phyloP scores from a whole-genome alignment of 805 yeast genomes.

The Debaryomyces tyrocola region DNA sequence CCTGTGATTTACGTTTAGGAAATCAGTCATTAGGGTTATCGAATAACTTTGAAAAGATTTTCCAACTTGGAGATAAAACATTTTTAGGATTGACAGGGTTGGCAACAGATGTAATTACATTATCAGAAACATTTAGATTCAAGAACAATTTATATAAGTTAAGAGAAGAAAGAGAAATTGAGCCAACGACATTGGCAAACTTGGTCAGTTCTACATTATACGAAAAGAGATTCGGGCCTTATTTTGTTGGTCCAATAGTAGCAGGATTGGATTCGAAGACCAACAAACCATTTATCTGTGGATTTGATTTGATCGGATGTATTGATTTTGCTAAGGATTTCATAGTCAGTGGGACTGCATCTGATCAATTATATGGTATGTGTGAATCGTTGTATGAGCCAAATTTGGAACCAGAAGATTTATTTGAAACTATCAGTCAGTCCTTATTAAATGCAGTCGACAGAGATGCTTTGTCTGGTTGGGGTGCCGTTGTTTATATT shows the following conservation, averaged over 20 bases:
- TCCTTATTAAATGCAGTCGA: slow-evolving; percentile 92
- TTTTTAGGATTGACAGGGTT: slow-evolving; percentile 92
- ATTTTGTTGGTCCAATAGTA: slow-evolving; percentile 93
- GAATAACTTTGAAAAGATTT: slow-evolving; percentile 90
- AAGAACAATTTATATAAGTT: slow-evolving; percentile 87
- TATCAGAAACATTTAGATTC: slow-evolving; percentile 76
- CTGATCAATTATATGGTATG: slow-evolving; percentile 98
- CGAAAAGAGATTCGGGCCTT: slow-evolving; percentile 92
- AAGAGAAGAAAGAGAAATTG: slow-evolving; percentile 87
- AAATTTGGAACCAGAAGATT: slow-evolving; percentile 86
- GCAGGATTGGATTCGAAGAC: slow-evolving; percentile 90
- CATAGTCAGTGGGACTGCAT: slow-evolving; percentile 92
- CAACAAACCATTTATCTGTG: slow-evolving; percentile 86
- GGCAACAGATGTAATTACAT: slow-evolving; percentile 90
- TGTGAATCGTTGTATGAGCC: slow-evolving; percentile 97
- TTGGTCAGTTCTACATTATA: slow-evolving; percentile 87
- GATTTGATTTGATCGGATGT: slow-evolving; percentile 95
- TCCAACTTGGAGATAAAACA: slow-evolving; percentile 75
- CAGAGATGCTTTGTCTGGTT: slow-evolving; percentile 95
- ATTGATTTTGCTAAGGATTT: slow-evolving; percentile 94
- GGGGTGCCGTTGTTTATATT: slow-evolving; percentile 96
- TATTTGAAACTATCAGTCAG: slow-evolving; percentile 94
- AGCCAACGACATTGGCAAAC: slow-evolving; percentile 92
- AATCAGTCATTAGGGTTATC: slow-evolving; percentile 90
- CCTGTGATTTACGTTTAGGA: slow-evolving; percentile 92